Conservation (phyloP, 1,284 basidiomycete species). For the Ustilago loliicola region DNA sequence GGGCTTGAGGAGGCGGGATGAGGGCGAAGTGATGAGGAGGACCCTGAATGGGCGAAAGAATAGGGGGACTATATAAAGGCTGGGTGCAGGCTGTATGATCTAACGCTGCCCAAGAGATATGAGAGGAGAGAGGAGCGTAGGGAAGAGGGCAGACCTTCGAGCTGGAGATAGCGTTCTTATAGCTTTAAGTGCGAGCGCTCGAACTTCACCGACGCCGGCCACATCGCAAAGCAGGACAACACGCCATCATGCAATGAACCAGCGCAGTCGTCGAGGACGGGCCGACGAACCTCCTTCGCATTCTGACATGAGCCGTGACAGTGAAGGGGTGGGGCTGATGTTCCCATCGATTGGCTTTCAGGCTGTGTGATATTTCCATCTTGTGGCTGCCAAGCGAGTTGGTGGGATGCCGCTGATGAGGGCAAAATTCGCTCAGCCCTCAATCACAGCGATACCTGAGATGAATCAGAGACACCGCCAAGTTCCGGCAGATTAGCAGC, state of each 20-base stretch:
- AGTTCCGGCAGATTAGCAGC: neutral
- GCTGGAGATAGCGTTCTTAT: neutral
- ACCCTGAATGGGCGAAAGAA: neutral
- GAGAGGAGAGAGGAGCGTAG: neutral
- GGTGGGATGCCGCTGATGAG: slow-evolving; percentile 12
- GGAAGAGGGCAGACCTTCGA: neutral
- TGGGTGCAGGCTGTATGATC: neutral
- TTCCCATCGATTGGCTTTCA: slow-evolving; percentile 5
- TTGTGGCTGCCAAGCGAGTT: neutral
- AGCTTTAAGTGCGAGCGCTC: neutral
- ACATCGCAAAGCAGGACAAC: neutral
- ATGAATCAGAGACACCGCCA: neutral
- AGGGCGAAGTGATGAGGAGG: neutral
- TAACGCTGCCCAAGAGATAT: neutral
- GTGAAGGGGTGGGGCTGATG: neutral
- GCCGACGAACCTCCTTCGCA: neutral
- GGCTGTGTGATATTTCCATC: neutral
- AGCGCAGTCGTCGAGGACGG: neutral
- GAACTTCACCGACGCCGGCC: neutral
- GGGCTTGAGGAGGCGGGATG: neutral
- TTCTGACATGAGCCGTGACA: neutral
- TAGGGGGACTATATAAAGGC: neutral
- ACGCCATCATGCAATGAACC: neutral
- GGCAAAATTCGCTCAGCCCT: slow-evolving; percentile 17
- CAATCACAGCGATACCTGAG: neutral